These are phyloP conservation scores for Boletus semigastroideus DNA, from an alignment of 1,284 basidiomycete genomes.

Conservation along the genomic window DNA sequence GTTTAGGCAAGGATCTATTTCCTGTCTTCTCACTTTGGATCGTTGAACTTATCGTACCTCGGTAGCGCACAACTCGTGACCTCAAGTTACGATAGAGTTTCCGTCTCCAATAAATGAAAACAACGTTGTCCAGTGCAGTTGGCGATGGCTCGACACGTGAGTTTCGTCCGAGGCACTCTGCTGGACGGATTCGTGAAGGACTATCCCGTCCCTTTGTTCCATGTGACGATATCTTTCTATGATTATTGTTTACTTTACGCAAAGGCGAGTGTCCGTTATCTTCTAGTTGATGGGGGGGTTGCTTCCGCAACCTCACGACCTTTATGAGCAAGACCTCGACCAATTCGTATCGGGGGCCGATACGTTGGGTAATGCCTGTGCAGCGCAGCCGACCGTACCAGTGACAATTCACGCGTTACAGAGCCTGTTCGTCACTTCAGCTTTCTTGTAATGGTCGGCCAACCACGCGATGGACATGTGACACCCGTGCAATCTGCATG, in stretches of 20 bases:
- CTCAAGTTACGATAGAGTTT: background rate
- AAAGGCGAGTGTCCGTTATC: background rate
- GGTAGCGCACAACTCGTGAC: constrained; percentile 1
- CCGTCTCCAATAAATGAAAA: background rate
- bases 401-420: too few relatives aligned
- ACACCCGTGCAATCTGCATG: too few relatives aligned
- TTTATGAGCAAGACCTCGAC: constrained; percentile 5
- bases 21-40: background rate
- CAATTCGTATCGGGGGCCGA: background rate
- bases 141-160: background rate
- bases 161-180: background rate
- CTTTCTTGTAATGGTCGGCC: too few relatives aligned
- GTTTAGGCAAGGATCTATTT: constrained; percentile 1
- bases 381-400: too few relatives aligned
- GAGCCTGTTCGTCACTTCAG: too few relatives aligned
- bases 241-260: constrained; percentile 5
- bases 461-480: too few relatives aligned
- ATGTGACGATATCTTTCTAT: background rate
- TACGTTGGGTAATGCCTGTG: too few relatives aligned
- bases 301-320: constrained; percentile 9
- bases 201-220: too few relatives aligned
- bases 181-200: constrained; percentile 2
- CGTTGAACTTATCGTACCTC: constrained; percentile 2
- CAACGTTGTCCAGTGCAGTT: too few relatives aligned
- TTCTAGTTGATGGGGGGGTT: background rate